Evolutionary conservation across 73 alveolate species (phyloP).

Genomic region (Paraurostyla sp.): DNA sequence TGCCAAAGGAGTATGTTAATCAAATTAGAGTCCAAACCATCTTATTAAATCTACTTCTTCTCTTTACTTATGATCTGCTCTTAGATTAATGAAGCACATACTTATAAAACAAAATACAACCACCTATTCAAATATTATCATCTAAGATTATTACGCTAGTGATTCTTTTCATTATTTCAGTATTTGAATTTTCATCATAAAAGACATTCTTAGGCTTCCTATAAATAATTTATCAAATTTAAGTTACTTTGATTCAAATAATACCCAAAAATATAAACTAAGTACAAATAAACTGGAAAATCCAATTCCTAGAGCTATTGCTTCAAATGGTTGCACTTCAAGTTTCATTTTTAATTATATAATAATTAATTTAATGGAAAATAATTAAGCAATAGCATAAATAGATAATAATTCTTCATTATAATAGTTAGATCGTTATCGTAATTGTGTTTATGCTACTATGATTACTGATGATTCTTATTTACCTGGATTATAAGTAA

Average conservation of each 20-base stretch:
- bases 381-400: neutral
- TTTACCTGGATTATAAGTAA: slow-evolving; percentile 59
- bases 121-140: neutral
- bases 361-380: neutral
- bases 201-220: slow-evolving; percentile 1
- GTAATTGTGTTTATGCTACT: slow-evolving; percentile 52
- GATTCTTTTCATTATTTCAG: slow-evolving; percentile 35
- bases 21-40: slow-evolving; percentile 48
- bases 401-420: neutral
- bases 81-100: slow-evolving; percentile 1
- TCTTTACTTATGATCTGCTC: slow-evolving; percentile 52
- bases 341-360: slow-evolving; percentile 50
- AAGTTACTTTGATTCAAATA: slow-evolving; percentile 47
- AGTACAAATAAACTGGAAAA: slow-evolving; percentile 40
- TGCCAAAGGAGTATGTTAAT: neutral
- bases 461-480: slow-evolving; percentile 66
- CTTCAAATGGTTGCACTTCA: slow-evolving; percentile 41
- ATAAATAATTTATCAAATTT: neutral
- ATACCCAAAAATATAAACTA: slow-evolving; percentile 42
- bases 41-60: neutral
- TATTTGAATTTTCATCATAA: slow-evolving; percentile 43
- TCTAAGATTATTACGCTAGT: neutral
- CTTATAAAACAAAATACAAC: slow-evolving; percentile 13
- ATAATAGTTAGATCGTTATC: neutral
- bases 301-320: slow-evolving; percentile 7